Evolutionary conservation across 495 filamentous ascomycete genomes (phyloP), one percentile per base, ranked within the genome.

Genomic region (Pyrenula aspistea): DNA sequence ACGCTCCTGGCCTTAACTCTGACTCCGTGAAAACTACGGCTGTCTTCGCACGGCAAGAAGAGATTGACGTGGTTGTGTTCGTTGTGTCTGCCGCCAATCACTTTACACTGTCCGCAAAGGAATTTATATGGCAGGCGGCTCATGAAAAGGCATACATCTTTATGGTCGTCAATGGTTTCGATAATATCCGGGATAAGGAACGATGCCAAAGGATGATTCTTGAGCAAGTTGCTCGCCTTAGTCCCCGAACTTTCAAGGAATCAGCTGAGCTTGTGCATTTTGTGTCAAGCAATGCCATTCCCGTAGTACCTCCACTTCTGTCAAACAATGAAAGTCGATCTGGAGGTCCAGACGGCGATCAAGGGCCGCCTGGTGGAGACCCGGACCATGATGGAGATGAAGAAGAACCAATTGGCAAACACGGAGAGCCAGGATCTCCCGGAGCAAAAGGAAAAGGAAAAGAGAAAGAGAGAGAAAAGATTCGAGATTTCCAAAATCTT

Each of bases 141-240:
- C 83, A 90, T 51, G 93, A 98, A 65, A 98, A 98, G 66, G 92
- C 92, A 12, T 97, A 98, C 64, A 92, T 98, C 61, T 98, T 98
- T 74, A 93, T 98, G 73, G 93, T 97, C 10, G 93, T 97, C 53
- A 98, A 98, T 67, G 90, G 91, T 25, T 98, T 89, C 62, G 94
- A 98, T 69, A 86, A 87, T 59, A 96, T 98, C 62, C 77, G 83
- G 58, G 89, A 97, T 69, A 93, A 97, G 73, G 80, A 87, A 54
- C 71, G 84, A 56, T 91, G 88, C 63, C 83, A 95, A 65, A 86
- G 91, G 62, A 84, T 92, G 83, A 93, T 98, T 31, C 71, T 97
- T 49, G 89, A 95, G 59, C 90, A 97, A 68, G 84, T 98, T 23
- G 76, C 76, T 49, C 79, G 81, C 24, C 76, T 97, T 49, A 96